These are phyloP conservation scores for Starmerella davenportii DNA, from an alignment of 805 yeast species.

Conservation along the genomic window DNA sequence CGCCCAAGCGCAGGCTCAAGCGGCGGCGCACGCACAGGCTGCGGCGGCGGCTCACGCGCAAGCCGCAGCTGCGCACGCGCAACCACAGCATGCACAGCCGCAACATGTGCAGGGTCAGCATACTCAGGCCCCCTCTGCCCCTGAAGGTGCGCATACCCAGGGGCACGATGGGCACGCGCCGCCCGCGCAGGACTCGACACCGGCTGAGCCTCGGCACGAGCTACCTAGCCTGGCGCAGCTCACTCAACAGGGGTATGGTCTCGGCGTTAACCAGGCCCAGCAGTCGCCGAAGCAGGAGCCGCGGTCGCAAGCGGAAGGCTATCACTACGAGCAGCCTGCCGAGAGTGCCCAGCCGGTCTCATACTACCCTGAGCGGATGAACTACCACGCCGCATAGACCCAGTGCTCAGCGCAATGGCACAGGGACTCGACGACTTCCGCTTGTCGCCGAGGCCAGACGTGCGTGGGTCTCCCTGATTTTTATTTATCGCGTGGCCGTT, in stretches of 20 bases:
- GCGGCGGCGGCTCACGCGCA: conserved; percentile 1
- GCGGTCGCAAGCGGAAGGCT: conserved; percentile 1
- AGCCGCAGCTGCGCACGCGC: not conserved
- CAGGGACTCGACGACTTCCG: too few species aligned
- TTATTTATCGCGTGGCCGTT: too few species aligned
- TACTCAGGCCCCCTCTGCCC: not conserved
- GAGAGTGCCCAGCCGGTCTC: not conserved
- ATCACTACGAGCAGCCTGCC: not conserved
- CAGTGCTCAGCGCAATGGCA: too few species aligned
- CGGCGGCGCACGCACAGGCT: conserved; percentile 2
- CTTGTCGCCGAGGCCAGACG: too few species aligned
- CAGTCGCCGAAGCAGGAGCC: conserved; percentile 1
- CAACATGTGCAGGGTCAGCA: not conserved
- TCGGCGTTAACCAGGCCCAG: conserved; percentile 2
- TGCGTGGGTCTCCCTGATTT: too few species aligned
- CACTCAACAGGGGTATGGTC: too few species aligned
- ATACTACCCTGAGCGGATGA: not conserved
- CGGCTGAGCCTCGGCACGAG: too few species aligned
- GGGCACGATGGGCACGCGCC: not conserved
- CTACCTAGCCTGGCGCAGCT: too few species aligned
- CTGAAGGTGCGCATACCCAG: not conserved
- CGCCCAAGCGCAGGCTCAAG: conserved; percentile 2
- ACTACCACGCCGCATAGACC: not conserved
- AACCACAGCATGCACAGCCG: too few species aligned
- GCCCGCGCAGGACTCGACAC: conserved; percentile 1